Percentiles rank a stretch among this genome's conserved stretches.
Evolutionary conservation across 352 stramenopile genomes (phyloP).

Genomic region (Hyaloperonospora brassicae): DNA sequence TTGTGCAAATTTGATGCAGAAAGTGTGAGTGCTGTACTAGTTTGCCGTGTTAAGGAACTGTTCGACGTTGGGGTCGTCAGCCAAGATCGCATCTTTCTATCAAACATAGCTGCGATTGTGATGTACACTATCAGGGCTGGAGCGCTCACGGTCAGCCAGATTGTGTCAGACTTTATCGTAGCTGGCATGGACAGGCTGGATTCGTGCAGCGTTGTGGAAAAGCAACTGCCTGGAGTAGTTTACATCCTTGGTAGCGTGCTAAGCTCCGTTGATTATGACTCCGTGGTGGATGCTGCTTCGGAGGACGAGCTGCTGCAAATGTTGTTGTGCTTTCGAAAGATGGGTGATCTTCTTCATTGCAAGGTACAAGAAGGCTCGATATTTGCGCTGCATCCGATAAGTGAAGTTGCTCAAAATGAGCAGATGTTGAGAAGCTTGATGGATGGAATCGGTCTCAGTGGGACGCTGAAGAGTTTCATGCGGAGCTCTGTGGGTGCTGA

Average conservation of each 20-base stretch:
- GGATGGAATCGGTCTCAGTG: slow-evolving; percentile 33
- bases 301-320: slow-evolving; percentile 18
- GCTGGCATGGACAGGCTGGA: slow-evolving; percentile 19
- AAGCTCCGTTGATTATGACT: slow-evolving; percentile 15
- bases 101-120: slow-evolving; percentile 33
- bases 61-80: slow-evolving; percentile 19
- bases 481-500: slow-evolving; percentile 11
- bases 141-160: slow-evolving; percentile 11
- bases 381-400: slow-evolving; percentile 31
- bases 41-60: slow-evolving; percentile 17
- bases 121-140: slow-evolving; percentile 15
- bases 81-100: slow-evolving; percentile 28
- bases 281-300: slow-evolving; percentile 3
- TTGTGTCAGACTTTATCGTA: slow-evolving; percentile 21
- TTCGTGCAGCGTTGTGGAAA: slow-evolving; percentile 3
- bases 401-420: slow-evolving; percentile 35
- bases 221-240: slow-evolving; percentile 13
- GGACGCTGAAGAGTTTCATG: slow-evolving; percentile 25
- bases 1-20: slow-evolving; percentile 24
- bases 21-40: slow-evolving; percentile 24
- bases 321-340: slow-evolving; percentile 26
- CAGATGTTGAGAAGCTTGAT: slow-evolving; percentile 34
- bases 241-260: slow-evolving; percentile 40
- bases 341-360: slow-evolving; percentile 20
- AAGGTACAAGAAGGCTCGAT: slow-evolving; percentile 26